These are phyloP conservation scores for Pseudopithomyces chartarum DNA, from an alignment of 2,329 filamentous ascomycete genomes.

Conservation along the genomic window DNA sequence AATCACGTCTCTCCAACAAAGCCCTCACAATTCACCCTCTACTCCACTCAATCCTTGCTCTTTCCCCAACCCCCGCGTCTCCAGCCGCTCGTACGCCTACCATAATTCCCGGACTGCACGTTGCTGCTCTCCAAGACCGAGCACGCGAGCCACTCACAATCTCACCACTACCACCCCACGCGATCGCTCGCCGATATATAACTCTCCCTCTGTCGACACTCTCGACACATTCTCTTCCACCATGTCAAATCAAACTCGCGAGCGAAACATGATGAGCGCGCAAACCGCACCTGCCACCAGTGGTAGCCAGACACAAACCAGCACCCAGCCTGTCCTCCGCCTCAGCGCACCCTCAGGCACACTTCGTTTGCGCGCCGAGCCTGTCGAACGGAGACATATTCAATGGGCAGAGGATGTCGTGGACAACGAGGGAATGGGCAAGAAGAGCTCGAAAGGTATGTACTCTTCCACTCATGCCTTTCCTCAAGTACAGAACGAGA, in stretches of 20 bases:
- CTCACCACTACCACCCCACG: conserved; percentile 2
- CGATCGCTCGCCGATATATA: background rate
- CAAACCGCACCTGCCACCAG: conserved; percentile 25
- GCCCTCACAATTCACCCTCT: conserved; percentile 38
- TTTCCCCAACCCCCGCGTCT: conserved; percentile 21
- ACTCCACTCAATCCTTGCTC: conserved; percentile 20
- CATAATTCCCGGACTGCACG: conserved; percentile 6
- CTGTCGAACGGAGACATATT: conserved; percentile 64
- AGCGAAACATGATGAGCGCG: conserved; percentile 22
- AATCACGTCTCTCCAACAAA: conserved; percentile 45
- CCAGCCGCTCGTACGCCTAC: conserved; percentile 9
- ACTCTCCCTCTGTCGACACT: conserved; percentile 3
- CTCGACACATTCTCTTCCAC: conserved; percentile 80
- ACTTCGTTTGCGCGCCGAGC: conserved; percentile 49
- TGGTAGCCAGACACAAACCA: conserved; percentile 31
- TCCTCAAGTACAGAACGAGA: conserved; percentile 2
- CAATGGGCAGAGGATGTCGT: conserved; percentile 93
- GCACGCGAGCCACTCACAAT: conserved; percentile 8
- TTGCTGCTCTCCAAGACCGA: background rate
- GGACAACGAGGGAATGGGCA: conserved; percentile 92
- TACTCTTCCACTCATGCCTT: background rate
- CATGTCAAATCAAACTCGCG: conserved; percentile 55
- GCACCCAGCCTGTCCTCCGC: conserved; percentile 38
- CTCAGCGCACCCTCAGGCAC: conserved; percentile 42
- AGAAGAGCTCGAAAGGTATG: conserved; percentile 90